Percentiles rank a stretch among this genome's conserved stretches.
Evolutionary conservation across 306 rosid species (phyloP).

Genomic region (Cucurbita moschata): DNA sequence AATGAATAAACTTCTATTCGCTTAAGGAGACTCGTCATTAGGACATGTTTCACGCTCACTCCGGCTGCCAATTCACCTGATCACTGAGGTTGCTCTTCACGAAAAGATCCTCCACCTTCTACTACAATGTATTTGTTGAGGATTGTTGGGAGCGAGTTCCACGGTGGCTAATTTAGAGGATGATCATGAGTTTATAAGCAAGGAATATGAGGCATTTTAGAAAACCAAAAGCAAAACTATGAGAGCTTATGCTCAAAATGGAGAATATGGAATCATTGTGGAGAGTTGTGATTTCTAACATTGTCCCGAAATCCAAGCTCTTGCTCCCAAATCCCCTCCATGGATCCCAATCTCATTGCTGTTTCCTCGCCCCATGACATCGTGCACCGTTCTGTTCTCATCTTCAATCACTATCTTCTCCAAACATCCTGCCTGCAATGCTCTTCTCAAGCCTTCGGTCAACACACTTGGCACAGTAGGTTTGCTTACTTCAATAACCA

Average conservation of each 20-base stretch:
- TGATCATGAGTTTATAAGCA: no score
- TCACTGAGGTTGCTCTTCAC: slow-evolving; percentile 21
- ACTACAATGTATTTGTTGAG: slow-evolving; percentile 7
- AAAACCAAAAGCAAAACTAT: no score
- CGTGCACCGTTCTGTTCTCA: slow-evolving; percentile 12
- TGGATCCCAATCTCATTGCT: slow-evolving; percentile 26
- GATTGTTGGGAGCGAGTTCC: no score
- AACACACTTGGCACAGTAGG: slow-evolving; percentile 23
- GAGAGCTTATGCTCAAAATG: no score
- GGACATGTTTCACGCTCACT: not conserved
- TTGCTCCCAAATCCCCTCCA: slow-evolving; percentile 18
- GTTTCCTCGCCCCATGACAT: slow-evolving; percentile 16
- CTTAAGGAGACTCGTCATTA: not conserved
- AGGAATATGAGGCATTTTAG: no score
- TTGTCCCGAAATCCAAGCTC: slow-evolving; percentile 21
- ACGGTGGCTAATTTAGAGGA: no score
- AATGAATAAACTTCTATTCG: not conserved
- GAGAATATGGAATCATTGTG: no score
- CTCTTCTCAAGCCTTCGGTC: slow-evolving; percentile 33
- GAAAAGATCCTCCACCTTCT: slow-evolving; percentile 20
- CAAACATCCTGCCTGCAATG: slow-evolving; percentile 20
- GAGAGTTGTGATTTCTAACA: no score
- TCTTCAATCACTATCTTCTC: slow-evolving; percentile 16
- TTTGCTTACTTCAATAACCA: slow-evolving; percentile 14
- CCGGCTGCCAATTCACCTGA: not conserved